These are phyloP conservation scores for Sporothrix brasiliensis DNA, from an alignment of 2,329 filamentous ascomycete genomes.

Conservation along the genomic window DNA sequence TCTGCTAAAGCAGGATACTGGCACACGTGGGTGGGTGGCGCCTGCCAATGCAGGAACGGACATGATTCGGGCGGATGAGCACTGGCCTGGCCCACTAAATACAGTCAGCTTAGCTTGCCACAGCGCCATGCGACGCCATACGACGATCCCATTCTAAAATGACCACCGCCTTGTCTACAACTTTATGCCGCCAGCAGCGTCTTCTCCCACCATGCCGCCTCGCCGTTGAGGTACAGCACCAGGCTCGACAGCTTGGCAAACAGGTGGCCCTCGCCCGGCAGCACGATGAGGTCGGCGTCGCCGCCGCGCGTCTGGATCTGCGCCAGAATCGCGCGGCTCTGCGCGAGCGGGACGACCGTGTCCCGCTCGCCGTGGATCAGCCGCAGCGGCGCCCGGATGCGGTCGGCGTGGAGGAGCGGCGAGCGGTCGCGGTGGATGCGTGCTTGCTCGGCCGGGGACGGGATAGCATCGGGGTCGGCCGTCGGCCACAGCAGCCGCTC, in stretches of 20 bases:
- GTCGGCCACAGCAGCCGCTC: conserved; percentile 47
- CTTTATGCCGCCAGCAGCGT: conserved; percentile 38
- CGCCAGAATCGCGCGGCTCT: conserved; percentile 56
- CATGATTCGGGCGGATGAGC: too few relatives aligned
- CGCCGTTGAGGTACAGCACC: conserved; percentile 48
- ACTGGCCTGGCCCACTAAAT: too few relatives aligned
- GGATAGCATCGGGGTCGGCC: conserved; percentile 33
- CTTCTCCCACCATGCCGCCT: conserved; percentile 53
- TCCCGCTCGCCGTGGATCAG: conserved; percentile 61
- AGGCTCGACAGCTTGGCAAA: conserved; percentile 49
- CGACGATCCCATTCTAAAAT: too few relatives aligned
- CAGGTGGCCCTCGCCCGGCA: conserved; percentile 56
- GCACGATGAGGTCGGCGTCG: conserved; percentile 52
- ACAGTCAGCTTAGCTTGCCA: too few relatives aligned
- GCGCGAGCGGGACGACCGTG: conserved; percentile 60
- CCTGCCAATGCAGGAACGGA: too few relatives aligned
- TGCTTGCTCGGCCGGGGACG: conserved; percentile 44
- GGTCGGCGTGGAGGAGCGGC: conserved; percentile 52
- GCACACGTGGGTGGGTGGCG: too few relatives aligned
- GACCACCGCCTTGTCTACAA: too few relatives aligned
- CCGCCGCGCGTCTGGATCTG: conserved; percentile 48
- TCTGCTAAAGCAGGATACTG: too few relatives aligned
- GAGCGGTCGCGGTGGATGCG: conserved; percentile 52
- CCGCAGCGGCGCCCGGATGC: conserved; percentile 55
- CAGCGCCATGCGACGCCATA: too few relatives aligned